phyloP scores from a whole-genome alignment of 2,329 filamentous ascomycete genomes.

The Colletotrichum musae region DNA sequence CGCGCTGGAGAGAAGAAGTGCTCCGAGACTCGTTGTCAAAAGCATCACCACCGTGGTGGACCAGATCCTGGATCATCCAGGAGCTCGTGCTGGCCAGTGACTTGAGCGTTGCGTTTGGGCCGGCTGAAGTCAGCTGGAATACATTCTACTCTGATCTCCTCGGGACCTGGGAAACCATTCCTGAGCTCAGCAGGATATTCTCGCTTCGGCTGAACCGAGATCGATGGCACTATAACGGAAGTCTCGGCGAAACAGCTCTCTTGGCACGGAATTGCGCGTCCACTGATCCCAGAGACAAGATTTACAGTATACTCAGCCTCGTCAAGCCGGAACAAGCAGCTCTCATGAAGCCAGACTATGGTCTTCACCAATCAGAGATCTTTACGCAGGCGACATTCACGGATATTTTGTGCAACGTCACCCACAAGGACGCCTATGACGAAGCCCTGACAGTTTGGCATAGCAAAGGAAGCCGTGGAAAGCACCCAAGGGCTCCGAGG shows the following conservation, averaged over 20 bases:
- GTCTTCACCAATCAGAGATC: not conserved
- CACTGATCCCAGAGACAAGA: not conserved
- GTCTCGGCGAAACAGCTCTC: not conserved
- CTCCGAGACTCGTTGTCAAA: not conserved
- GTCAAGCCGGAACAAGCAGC: not conserved
- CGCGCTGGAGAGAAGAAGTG: too few relatives aligned
- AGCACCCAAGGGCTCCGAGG: too few relatives aligned
- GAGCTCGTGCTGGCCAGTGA: conserved; percentile 8
- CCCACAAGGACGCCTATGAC: not conserved
- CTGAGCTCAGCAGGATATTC: conserved; percentile 25
- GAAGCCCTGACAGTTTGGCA: not conserved
- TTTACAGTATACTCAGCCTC: conserved; percentile 1
- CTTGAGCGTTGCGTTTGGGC: not conserved
- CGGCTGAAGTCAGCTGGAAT: too few relatives aligned
- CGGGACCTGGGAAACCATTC: too few relatives aligned
- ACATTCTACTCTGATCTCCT: too few relatives aligned
- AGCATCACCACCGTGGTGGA: conserved; percentile 11
- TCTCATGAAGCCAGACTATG: not conserved
- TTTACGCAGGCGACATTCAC: not conserved
- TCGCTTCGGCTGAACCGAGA: conserved; percentile 31
- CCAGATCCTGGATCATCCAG: conserved; percentile 25
- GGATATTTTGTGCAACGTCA: not conserved
- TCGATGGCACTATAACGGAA: not conserved
- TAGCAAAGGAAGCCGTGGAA: not conserved
- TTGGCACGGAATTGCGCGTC: not conserved